Evolutionary conservation across 345 rosid genomes (phyloP), one percentile per base, ranked within the genome.

Genomic region (Mercurialis annua): DNA sequence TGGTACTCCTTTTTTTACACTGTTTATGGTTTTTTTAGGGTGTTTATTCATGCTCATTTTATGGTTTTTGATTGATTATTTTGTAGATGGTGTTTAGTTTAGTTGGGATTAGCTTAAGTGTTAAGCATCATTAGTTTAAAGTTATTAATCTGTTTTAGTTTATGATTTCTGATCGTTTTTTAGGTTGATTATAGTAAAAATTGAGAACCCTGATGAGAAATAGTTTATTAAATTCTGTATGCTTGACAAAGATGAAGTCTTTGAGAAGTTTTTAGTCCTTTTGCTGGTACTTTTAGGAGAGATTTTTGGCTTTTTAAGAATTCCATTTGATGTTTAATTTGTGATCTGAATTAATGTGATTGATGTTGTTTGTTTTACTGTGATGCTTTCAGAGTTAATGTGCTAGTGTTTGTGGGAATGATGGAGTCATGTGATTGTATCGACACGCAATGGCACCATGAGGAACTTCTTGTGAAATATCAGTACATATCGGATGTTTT

Each of bases 401-500:
- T 21, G 62, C 73, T n/a, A n/a, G n/a, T 44, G 24, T 54, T 64
- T 51, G 66, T 71, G 26, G 27, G 51, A 59, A 73, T 15, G 57
- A 87, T 90, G 97, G 96, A 87, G 64, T 79, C 89, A 16, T 90
- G 98, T 62, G 93, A 92, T 75, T 93, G 97, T 79, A 75, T 87
- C 29, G 97, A 92, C 48, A 69, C 86, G 1, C 86, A 78, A 38
- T 87, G 80, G 87, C 83, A 88, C n/a, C 86, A 84, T 56, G 98
- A 83, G 18, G 96, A 87, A 38, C 86, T 93, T 8, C 83, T 90
- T 62, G 81, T 84, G 60, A 93, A 85, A 81, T 93, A 90, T 71
- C 98, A 93, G 81, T 93, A 90, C 74, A 90, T 93, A 72, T 88
- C 97, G 0, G 98, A 90, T 80, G 83, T 88, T 21, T 66, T 93